A percentile compares a stretch with the other conserved stretches of the same genome.
Evolutionary conservation across 768 basidiomycete species (phyloP).

Genomic region (Russula ochroleuca): DNA sequence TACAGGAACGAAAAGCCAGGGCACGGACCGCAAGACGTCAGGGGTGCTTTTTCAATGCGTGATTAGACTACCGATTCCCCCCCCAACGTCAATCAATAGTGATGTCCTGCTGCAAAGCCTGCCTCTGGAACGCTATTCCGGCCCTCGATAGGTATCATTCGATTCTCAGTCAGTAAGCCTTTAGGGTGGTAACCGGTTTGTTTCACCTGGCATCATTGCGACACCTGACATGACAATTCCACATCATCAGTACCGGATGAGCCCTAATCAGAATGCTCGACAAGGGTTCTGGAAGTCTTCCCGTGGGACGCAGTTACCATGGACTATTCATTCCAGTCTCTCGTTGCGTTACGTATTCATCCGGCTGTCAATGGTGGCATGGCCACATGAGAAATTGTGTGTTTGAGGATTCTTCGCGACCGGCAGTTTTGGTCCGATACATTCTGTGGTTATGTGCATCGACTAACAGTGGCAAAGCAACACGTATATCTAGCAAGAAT

Average conservation of each 20-base stretch:
- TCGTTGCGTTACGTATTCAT: background rate
- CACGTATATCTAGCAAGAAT: background rate
- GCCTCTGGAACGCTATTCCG: background rate
- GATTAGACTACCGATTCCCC: background rate
- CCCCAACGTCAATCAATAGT: slow-evolving; percentile 27
- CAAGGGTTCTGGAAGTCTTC: background rate
- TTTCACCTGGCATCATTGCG: background rate
- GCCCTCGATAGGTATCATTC: background rate
- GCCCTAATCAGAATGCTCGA: background rate
- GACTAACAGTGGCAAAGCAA: background rate
- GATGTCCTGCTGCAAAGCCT: background rate
- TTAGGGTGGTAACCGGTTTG: background rate
- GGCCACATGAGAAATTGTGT: background rate
- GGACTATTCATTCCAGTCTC: background rate
- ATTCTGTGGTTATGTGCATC: background rate
- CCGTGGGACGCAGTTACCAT: background rate
- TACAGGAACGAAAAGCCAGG: background rate
- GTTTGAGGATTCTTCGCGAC: background rate
- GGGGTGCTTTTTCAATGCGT: too few relatives aligned
- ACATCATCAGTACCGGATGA: background rate
- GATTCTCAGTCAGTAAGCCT: background rate
- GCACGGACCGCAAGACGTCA: too few relatives aligned
- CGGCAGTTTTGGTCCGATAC: background rate
- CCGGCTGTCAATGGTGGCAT: background rate
- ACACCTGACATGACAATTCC: background rate